Base-by-base conservation (phyloP, 495 filamentous ascomycete genomes). In the Immersiella caudata region DNA sequence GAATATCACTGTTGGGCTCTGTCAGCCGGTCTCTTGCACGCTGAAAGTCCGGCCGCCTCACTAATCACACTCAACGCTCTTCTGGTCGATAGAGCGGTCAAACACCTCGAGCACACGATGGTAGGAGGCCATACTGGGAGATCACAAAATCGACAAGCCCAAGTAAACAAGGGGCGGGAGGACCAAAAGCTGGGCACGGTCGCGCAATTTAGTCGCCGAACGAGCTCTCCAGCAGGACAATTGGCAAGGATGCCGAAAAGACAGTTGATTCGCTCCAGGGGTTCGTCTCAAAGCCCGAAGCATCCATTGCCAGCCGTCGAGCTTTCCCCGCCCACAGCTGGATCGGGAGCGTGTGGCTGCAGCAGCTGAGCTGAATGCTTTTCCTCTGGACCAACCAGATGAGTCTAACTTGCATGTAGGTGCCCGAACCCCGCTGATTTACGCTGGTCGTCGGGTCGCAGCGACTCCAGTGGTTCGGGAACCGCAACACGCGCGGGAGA, bases 101-200 rank as follows among this genome's bases (percentile, higher is more conserved):
- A 80, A 79, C 7, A 76, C 75, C 57, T 76, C 73, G 22, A 81
- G 70, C 9, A 81, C 73, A 27, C 78, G 78, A 49, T 81, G 78
- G 51, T 81, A 81, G 4, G 79, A 81, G 21, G 78, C 75, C 79
- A 80, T 80, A 4, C 14, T 26, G 20, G 22, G 22, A 14, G 40
- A 18, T 14, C 2, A 5, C 5, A 5, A 14, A 18, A 12, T 2
- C 40, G 40, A 46, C 6, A 18, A 12, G 16, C 11, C 6, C 4
- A 12, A 14, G 52, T 6, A 22, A 26, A n/a, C 8, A 55, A 55
- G 52, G 21, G 49, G 49, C 4, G 49, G 16, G 12, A 4, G 49
- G 21, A 22, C 49, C n/a, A 12, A 12, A 52, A 8, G 29, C 8
- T 8, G 29, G 29, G 29, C 29, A 33, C 4, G 8, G 3, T 33